phyloP scores from a whole-genome alignment of 768 basidiomycete genomes.

The Rhodotorula diobovata region DNA sequence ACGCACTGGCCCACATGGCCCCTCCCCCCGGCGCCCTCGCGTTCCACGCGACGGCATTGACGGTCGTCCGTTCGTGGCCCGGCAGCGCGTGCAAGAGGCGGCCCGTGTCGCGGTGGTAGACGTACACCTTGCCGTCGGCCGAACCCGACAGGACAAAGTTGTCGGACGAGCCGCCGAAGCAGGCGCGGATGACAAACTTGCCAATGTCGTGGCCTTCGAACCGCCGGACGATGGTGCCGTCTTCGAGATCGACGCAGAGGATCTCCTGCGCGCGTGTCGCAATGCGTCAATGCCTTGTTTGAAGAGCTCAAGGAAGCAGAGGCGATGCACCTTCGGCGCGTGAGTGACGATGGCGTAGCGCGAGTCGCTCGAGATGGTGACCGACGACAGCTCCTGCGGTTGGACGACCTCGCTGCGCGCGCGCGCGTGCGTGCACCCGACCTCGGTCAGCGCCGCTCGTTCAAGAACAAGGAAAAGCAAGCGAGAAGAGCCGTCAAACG shows the following conservation, averaged over 20 bases:
- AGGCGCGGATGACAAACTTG: constrained; percentile 80
- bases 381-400: constrained; percentile 57
- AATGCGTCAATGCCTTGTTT: accelerated
- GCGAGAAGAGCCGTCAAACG: constrained; percentile 44
- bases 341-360: constrained; percentile 81
- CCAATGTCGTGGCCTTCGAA: constrained; percentile 82
- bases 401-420: constrained; percentile 32
- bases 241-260: constrained; percentile 74
- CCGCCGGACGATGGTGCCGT: constrained; percentile 64
- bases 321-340: constrained; percentile 67
- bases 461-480: too few relatives aligned
- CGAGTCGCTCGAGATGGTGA: constrained; percentile 62
- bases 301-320: background rate
- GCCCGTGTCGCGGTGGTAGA: constrained; percentile 88
- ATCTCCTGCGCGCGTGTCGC: constrained; percentile 62
- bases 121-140: constrained; percentile 90
- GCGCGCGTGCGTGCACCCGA: background rate
- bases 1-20: constrained; percentile 92
- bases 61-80: constrained; percentile 82
- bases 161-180: constrained; percentile 83
- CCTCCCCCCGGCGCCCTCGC: constrained; percentile 51
- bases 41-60: constrained; percentile 97
- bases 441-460: too few relatives aligned
- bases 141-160: constrained; percentile 90
- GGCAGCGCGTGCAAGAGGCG: constrained; percentile 75